Evolutionary conservation across 1,284 basidiomycete genomes (phyloP).

Genomic region (Pseudomicrostroma phylloplanum): DNA sequence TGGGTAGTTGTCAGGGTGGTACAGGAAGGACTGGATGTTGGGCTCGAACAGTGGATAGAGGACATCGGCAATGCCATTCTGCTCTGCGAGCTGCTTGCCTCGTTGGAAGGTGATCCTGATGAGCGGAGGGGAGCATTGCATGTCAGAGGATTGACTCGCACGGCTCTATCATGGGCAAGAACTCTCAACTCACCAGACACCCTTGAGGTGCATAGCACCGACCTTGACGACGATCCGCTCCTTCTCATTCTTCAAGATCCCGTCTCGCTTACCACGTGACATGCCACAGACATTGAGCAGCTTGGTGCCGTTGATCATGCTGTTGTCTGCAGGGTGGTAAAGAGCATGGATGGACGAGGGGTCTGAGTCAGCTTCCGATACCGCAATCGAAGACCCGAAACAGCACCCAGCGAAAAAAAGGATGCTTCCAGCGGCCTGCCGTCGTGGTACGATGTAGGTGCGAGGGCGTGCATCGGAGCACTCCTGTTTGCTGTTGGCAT

Average conservation of each 20-base stretch:
- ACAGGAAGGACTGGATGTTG: conserved; percentile 50
- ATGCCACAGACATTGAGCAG: conserved; percentile 49
- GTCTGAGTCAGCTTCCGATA: background rate
- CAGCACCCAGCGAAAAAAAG: no score
- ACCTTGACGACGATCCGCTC: conserved; percentile 51
- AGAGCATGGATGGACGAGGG: background rate
- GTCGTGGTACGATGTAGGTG: no score
- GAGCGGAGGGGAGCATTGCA: background rate
- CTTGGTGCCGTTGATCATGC: conserved; percentile 52
- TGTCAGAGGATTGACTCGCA: background rate
- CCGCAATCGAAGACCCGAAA: background rate
- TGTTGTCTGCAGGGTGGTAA: conserved; percentile 35
- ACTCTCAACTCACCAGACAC: conserved; percentile 37
- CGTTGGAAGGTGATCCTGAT: conserved; percentile 44
- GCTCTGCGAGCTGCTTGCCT: conserved; percentile 47
- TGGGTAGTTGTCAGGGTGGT: conserved; percentile 50
- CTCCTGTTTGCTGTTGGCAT: no score
- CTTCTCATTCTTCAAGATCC: conserved; percentile 50
- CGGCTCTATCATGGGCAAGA: background rate
- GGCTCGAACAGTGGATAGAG: conserved; percentile 50
- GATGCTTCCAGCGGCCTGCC: no score
- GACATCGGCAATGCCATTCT: conserved; percentile 45
- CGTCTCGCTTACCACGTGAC: conserved; percentile 50
- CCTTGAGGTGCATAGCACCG: conserved; percentile 50
- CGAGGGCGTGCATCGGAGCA: no score